Evolutionary conservation across 495 filamentous ascomycete genomes (phyloP).

Genomic region (Hypoxylon perforatum): DNA sequence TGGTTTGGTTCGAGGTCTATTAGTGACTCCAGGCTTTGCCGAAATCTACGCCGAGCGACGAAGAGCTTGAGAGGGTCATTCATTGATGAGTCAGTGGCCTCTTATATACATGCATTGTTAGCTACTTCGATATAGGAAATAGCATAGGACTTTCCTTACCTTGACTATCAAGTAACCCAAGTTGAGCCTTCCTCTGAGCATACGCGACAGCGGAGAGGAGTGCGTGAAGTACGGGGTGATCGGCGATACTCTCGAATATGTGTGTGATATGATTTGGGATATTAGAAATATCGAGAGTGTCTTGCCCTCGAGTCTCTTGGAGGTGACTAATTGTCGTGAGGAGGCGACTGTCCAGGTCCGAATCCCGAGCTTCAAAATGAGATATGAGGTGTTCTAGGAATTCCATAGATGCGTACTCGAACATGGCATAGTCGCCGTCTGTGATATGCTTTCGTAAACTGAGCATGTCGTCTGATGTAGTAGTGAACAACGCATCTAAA

Average conservation of each 20-base stretch:
- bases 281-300: not conserved
- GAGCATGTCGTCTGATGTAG: not conserved
- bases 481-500: constrained; percentile 15
- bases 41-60: constrained; percentile 11
- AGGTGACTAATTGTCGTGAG: not conserved
- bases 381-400: constrained; percentile 24
- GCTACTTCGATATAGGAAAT: not conserved
- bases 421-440: constrained; percentile 26
- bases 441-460: constrained; percentile 1
- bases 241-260: constrained; percentile 7
- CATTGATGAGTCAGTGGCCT: not conserved
- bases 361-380: constrained; percentile 1
- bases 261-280: not conserved
- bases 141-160: constrained; percentile 3
- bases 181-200: constrained; percentile 1
- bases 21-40: constrained; percentile 12
- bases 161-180: not conserved
- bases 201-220: constrained; percentile 8
- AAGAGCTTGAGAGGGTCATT: constrained; percentile 19
- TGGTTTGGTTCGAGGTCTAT: constrained; percentile 7
- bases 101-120: not conserved
- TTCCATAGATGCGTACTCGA: constrained; percentile 23
- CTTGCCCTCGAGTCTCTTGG: constrained; percentile 1
- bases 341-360: not conserved
- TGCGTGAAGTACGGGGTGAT: not conserved